phyloP scores from a whole-genome alignment of 225 moss, liverwort and hornwort genomes.

The Takakia lepidozioides region DNA sequence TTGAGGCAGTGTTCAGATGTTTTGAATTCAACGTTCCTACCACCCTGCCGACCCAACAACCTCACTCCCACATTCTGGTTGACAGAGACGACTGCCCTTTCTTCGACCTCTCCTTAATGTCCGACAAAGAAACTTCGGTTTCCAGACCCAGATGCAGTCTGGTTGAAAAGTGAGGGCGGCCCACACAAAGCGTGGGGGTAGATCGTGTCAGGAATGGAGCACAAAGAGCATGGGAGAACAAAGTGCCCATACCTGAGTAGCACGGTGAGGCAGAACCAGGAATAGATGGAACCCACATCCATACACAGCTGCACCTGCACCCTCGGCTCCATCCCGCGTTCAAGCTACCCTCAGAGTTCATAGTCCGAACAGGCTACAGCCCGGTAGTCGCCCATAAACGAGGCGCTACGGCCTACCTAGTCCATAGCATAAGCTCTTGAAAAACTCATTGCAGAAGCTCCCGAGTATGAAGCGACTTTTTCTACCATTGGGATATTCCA shows the following conservation, averaged over 20 bases:
- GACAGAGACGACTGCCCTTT: not conserved
- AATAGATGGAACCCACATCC: conserved; percentile 56
- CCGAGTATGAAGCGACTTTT: too few species aligned
- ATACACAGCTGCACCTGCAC: conserved; percentile 31
- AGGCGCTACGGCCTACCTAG: too few species aligned
- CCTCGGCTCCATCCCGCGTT: not conserved
- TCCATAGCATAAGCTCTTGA: too few species aligned
- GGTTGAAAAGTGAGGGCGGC: not conserved
- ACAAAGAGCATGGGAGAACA: too few species aligned
- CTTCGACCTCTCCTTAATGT: not conserved
- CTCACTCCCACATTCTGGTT: not conserved
- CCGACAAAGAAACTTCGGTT: not conserved
- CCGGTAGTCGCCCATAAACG: too few species aligned
- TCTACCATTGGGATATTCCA: too few species aligned
- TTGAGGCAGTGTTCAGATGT: not conserved
- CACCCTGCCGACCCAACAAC: not conserved
- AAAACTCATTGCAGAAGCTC: too few species aligned
- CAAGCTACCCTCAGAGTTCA: too few species aligned
- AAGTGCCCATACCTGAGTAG: conserved; percentile 41
- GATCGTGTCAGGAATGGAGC: too few species aligned
- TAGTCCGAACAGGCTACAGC: too few species aligned
- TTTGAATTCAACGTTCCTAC: not conserved
- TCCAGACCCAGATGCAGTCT: not conserved
- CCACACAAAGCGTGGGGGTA: not conserved
- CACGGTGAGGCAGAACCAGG: conserved; percentile 39